Conservation (phyloP, 345 rosid genomes). For the Arabidopsis suecica region DNA sequence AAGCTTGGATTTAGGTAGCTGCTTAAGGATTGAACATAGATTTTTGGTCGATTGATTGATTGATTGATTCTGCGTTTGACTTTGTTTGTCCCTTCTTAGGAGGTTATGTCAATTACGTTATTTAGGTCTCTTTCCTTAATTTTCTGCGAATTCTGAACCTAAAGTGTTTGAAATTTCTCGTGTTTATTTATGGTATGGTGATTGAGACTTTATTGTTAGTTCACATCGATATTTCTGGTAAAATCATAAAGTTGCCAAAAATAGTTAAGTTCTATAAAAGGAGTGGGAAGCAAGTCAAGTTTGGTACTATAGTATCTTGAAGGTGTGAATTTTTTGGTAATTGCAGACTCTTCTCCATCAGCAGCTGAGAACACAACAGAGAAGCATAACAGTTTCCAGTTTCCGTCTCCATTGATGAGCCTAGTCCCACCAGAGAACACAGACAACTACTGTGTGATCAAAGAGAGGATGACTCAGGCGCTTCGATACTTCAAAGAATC, state of each 20-base stretch:
- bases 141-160: conserved; percentile 2
- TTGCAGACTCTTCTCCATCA: conserved; percentile 58
- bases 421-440: conserved; percentile 58
- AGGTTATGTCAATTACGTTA: conserved; percentile 2
- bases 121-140: neutral
- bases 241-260: conserved; percentile 17
- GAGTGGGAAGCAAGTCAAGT: neutral
- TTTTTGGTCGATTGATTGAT: conserved; percentile 31
- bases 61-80: conserved; percentile 40
- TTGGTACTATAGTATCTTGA: conserved; percentile 21
- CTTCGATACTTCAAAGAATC: conserved; percentile 81
- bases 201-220: neutral
- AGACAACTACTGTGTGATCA: conserved; percentile 68
- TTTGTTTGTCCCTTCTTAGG: conserved; percentile 26
- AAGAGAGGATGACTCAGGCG: conserved; percentile 92
- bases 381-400: conserved; percentile 49
- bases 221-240: conserved; percentile 16
- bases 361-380: conserved; percentile 50
- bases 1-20: neutral
- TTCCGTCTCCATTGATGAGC: conserved; percentile 66
- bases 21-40: conserved; percentile 24
- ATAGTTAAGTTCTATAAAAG: conserved; percentile 12
- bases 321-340: neutral
- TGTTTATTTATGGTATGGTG: neutral
- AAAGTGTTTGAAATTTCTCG: neutral